Evolutionary conservation across 192 early-diverging fungal species (phyloP), one percentile per base, ranked within the genome.

Genomic region (Coemansia sp.): DNA sequence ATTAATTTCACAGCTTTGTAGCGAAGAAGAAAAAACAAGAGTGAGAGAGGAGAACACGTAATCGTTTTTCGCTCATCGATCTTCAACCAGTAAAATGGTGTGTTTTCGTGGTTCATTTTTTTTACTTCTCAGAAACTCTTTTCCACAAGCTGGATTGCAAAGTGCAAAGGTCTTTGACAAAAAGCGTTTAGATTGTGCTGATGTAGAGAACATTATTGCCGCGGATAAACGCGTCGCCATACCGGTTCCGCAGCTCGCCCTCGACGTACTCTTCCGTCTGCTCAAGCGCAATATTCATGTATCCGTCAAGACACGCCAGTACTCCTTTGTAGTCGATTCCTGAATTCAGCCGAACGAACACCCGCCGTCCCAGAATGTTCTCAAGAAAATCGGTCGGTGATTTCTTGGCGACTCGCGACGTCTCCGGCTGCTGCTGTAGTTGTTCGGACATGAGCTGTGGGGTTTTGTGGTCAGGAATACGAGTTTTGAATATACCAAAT

Each of bases 221-320:
- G 11, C 97, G 91, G 79, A 99, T 94, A 79, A 99, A 99, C 3
- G 89, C 90, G 66, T 99, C 97, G 23, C 95, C 95, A 73, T 96
- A 99, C 59, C 85, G 89, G 84, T 97, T 95, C 64, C 92, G 95
- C 36, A 94, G 80, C 60, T 92, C 84, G n/a, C 97, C 97, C 73
- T 96, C 91, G 33, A 97, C 95, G 60, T 92, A 97, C 81, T 99
- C 97, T 68, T 97, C 90, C 6, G 95, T 97, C 63, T 95, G 88
- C 82, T 97, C 97, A 74, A 99, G 64, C 14, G 95, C 97, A 85
- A 99, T 96, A 81, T 99, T 97, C 96, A 94, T 94, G 66, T 94
- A 98, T 12, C 95, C 94, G 74, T 99, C 95, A 64, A 99, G 74
- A 77, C 95, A 96, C 16, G 95, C 92, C 46, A 97, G 82, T 11